A percentile compares a stretch with the other conserved stretches of the same genome.
Conservation (phyloP, 805 yeast genomes). For the Barnettozyma siamensis region DNA sequence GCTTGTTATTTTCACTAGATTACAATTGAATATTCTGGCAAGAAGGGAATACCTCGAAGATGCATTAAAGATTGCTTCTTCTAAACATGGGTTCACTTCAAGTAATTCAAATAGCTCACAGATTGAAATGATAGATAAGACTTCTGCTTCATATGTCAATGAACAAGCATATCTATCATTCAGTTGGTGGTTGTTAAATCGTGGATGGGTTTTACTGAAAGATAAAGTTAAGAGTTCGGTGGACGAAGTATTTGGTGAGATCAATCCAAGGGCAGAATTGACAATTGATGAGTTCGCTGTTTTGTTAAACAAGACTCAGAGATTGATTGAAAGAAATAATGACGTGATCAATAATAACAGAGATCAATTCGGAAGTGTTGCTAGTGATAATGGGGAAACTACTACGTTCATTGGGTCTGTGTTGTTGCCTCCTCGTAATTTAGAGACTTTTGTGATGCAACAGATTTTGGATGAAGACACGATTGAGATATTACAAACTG, state of each 20-base stretch:
- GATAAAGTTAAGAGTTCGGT: conserved; percentile 52
- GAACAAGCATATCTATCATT: conserved; percentile 82
- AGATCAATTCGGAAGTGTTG: no score
- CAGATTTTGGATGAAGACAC: conserved; percentile 45
- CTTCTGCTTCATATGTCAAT: conserved; percentile 36
- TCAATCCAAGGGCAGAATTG: conserved; percentile 71
- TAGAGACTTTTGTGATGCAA: conserved; percentile 48
- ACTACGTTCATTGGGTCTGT: conserved; percentile 25
- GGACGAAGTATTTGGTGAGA: conserved; percentile 48
- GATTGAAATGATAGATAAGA: conserved; percentile 18
- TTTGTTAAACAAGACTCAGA: conserved; percentile 35
- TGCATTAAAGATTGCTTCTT: conserved; percentile 64
- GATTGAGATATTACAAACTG: conserved; percentile 25
- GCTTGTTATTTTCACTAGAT: conserved; percentile 69
- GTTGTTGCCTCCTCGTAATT: conserved; percentile 45
- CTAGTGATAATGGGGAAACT: background rate
- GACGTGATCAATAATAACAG: background rate
- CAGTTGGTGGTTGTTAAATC: conserved; percentile 90
- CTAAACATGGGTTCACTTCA: conserved; percentile 27
- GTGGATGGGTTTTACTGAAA: conserved; percentile 67
- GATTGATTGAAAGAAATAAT: conserved; percentile 27
- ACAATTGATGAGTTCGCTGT: conserved; percentile 53
- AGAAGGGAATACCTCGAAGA: conserved; percentile 79
- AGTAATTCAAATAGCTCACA: background rate
- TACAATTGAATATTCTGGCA: conserved; percentile 85